These are phyloP conservation scores for Akebia trifoliata DNA, from an alignment of 164 flowering plant genomes.

Conservation along the genomic window DNA sequence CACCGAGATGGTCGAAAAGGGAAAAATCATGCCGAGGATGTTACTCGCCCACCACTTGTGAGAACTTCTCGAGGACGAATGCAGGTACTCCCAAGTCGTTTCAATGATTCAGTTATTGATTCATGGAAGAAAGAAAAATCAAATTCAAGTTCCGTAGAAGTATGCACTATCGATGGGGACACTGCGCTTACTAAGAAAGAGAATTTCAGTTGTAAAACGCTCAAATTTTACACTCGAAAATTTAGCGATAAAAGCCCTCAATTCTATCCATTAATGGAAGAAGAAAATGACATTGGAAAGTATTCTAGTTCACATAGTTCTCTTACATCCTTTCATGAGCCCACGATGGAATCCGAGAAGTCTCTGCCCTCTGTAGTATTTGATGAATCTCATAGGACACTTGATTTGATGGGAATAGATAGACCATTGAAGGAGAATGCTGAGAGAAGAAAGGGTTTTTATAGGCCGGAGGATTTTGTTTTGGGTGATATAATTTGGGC, in stretches of 20 bases:
- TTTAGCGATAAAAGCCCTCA: constrained; percentile 16
- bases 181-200: constrained; percentile 21
- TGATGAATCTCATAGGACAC: constrained; percentile 6
- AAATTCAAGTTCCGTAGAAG: constrained; percentile 24
- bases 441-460: constrained; percentile 39
- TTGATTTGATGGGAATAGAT: constrained; percentile 9
- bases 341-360: constrained; percentile 28
- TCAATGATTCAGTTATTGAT: constrained; percentile 44
- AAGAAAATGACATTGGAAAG: constrained; percentile 23
- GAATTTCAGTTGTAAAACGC: constrained; percentile 24
- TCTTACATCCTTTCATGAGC: constrained; percentile 36
- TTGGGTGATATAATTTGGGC: constrained; percentile 94
- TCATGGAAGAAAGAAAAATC: constrained; percentile 34
- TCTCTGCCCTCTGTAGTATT: constrained; percentile 13
- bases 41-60: constrained; percentile 29
- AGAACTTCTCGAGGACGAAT: constrained; percentile 50
- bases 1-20: constrained; percentile 1
- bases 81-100: constrained; percentile 52
- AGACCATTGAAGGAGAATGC: constrained; percentile 21
- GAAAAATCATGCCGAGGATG: constrained; percentile 13
- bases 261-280: constrained; percentile 27
- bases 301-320: constrained; percentile 42
- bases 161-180: constrained; percentile 22
- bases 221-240: constrained; percentile 15
- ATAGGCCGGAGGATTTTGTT: constrained; percentile 55